These are phyloP conservation scores for Metarhizium guizhouense DNA, from an alignment of 2,329 filamentous ascomycete species.

Conservation along the genomic window DNA sequence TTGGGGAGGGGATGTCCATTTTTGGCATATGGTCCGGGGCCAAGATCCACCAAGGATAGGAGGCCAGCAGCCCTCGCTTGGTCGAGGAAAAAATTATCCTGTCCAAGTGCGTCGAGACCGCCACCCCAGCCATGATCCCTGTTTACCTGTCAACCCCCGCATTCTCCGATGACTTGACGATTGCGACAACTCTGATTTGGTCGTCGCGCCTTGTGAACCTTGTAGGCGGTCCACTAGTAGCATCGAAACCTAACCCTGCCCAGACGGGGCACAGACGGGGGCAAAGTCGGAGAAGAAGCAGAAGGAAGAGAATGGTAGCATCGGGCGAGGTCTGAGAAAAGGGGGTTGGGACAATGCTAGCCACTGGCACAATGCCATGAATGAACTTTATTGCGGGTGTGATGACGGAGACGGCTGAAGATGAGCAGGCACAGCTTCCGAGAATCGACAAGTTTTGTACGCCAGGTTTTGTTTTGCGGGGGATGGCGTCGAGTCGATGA, in stretches of 20 bases:
- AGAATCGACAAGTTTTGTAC: not conserved
- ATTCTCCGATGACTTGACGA: not conserved
- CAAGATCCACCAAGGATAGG: not conserved
- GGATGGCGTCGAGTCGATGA: too few relatives aligned
- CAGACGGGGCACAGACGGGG: not conserved
- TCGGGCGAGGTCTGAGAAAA: not conserved
- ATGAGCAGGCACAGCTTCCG: not conserved
- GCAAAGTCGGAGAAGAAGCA: not conserved
- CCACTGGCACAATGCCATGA: too few relatives aligned
- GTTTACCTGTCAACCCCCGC: not conserved
- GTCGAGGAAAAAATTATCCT: too few relatives aligned
- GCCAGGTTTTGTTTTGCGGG: not conserved
- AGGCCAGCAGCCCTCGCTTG: too few relatives aligned
- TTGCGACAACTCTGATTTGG: not conserved
- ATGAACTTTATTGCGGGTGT: too few relatives aligned
- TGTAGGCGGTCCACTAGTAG: not conserved
- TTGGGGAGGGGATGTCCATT: not conserved
- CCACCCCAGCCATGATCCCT: not conserved
- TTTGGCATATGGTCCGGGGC: not conserved
- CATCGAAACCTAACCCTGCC: constrained; percentile 4
- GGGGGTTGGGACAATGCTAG: not conserved
- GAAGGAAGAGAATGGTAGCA: not conserved
- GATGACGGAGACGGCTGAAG: not conserved
- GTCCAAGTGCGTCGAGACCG: not conserved
- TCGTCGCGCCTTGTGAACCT: not conserved